Evolutionary conservation across 805 yeast species (phyloP).

Genomic region (Ogataea nakhonphanomensis): DNA sequence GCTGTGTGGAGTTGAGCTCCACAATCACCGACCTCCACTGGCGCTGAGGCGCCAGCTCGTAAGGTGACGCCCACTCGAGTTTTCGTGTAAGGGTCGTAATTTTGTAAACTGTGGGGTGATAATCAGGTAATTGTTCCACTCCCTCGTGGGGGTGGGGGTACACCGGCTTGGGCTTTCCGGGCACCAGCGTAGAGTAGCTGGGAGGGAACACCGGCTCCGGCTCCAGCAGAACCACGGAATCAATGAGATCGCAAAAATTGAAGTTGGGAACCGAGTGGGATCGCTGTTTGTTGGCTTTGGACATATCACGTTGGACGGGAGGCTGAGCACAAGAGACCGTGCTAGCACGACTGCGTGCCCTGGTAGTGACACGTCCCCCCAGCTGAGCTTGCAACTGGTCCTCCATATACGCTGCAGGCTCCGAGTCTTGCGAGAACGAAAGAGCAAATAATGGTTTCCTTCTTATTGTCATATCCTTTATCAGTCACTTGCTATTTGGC

Average conservation of each 20-base stretch:
- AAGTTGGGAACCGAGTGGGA: constrained; percentile 6
- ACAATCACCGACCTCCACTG: constrained; percentile 68
- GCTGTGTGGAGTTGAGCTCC: constrained; percentile 83
- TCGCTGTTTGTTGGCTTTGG: constrained; percentile 2
- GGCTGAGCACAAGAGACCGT: constrained; percentile 5
- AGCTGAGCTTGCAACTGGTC: background rate
- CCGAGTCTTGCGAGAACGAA: background rate
- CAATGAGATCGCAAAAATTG: constrained; percentile 1
- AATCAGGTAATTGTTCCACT: constrained; percentile 54
- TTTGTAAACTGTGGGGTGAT: constrained; percentile 62
- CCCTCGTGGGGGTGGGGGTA: constrained; percentile 30
- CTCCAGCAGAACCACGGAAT: constrained; percentile 23
- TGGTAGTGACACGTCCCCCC: background rate
- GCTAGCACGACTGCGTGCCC: background rate
- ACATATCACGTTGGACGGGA: constrained; percentile 1
- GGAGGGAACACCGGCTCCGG: constrained; percentile 41
- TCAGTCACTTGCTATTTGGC: no score
- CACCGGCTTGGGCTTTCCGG: constrained; percentile 35
- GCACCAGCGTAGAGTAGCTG: constrained; percentile 33
- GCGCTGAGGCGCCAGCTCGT: constrained; percentile 61
- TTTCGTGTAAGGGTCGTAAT: constrained; percentile 60
- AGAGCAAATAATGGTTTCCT: background rate
- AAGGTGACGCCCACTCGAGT: constrained; percentile 74
- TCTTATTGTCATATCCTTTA: background rate
- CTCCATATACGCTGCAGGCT: background rate